A percentile compares a stretch with the other conserved stretches of the same genome.
These are phyloP conservation scores for Astrephomene gubernaculifera DNA, from an alignment of 139 green algal genomes.

Conservation along the genomic window DNA sequence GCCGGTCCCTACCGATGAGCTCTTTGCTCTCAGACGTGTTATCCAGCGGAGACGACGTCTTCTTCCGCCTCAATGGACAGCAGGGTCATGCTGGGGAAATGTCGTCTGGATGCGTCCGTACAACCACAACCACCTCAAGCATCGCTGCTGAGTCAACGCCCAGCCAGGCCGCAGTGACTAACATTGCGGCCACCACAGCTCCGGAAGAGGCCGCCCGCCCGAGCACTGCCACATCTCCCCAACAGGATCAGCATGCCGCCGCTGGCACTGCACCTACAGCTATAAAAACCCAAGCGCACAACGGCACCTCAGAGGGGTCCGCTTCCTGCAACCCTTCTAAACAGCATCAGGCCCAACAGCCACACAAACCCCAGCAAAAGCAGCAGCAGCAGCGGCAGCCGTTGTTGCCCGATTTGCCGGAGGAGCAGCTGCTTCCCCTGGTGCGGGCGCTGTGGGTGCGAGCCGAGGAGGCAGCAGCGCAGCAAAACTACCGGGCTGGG, in stretches of 20 bases:
- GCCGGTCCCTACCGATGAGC: neutral
- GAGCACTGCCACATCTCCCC: too few species aligned
- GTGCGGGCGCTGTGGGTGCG: conserved; percentile 2
- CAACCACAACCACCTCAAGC: neutral
- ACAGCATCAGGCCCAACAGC: too few species aligned
- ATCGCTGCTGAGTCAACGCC: neutral
- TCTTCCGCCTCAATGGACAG: neutral
- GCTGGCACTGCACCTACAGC: too few species aligned
- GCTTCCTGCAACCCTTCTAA: too few species aligned
- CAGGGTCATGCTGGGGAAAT: neutral
- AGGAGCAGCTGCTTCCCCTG: conserved; percentile 1
- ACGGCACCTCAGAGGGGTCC: too few species aligned
- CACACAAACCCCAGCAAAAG: neutral
- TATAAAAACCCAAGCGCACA: too few species aligned
- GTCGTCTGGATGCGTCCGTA: neutral
- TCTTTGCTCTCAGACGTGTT: neutral
- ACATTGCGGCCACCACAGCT: neutral
- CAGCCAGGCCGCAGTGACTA: too few species aligned
- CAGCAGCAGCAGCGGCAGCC: neutral
- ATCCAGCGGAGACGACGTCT: conserved; percentile 7
- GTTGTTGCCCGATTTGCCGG: neutral
- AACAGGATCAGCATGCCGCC: too few species aligned
- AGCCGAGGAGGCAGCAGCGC: neutral
- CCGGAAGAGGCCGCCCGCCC: neutral
- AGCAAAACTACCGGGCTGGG: neutral